These are phyloP conservation scores for Fusarium cicatricum DNA, from an alignment of 2,329 filamentous ascomycete genomes.

Conservation along the genomic window DNA sequence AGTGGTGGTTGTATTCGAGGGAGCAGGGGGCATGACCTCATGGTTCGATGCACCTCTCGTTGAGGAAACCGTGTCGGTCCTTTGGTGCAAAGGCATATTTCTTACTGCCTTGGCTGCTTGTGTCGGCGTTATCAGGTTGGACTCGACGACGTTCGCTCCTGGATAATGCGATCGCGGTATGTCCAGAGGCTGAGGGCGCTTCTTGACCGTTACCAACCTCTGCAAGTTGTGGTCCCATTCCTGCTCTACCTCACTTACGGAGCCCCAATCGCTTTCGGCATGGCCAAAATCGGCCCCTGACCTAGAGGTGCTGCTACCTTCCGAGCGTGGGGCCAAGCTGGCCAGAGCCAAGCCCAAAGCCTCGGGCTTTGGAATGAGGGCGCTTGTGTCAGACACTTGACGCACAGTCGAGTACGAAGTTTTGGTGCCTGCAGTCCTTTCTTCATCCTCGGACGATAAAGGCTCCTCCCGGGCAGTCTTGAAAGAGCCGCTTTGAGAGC, in stretches of 20 bases:
- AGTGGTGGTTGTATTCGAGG: conserved; percentile 51
- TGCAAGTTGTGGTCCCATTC: conserved; percentile 64
- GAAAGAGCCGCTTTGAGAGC: conserved; percentile 74
- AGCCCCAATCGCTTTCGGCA: conserved; percentile 66
- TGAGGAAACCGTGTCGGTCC: conserved; percentile 39
- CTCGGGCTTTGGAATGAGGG: conserved; percentile 40
- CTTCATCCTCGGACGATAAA: conserved; percentile 68
- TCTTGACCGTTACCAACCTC: conserved; percentile 63
- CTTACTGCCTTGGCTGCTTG: conserved; percentile 61
- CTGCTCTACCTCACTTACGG: conserved; percentile 57
- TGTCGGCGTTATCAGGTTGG: conserved; percentile 58
- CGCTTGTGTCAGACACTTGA: conserved; percentile 44
- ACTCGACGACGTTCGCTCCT: conserved; percentile 55
- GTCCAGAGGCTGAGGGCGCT: conserved; percentile 48
- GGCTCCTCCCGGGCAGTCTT: conserved; percentile 74
- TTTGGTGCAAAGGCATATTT: conserved; percentile 56
- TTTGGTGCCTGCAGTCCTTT: conserved; percentile 52
- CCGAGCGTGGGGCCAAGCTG: conserved; percentile 51
- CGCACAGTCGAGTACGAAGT: conserved; percentile 56
- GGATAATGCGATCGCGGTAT: conserved; percentile 36
- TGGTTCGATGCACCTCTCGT: conserved; percentile 37
- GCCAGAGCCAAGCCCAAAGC: conserved; percentile 54
- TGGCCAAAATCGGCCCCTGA: conserved; percentile 59
- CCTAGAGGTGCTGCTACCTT: conserved; percentile 52
- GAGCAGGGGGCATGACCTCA: conserved; percentile 39